Evolutionary conservation across 371 early-diverging fungal species (phyloP).

Genomic region (Mycotypha africana): DNA sequence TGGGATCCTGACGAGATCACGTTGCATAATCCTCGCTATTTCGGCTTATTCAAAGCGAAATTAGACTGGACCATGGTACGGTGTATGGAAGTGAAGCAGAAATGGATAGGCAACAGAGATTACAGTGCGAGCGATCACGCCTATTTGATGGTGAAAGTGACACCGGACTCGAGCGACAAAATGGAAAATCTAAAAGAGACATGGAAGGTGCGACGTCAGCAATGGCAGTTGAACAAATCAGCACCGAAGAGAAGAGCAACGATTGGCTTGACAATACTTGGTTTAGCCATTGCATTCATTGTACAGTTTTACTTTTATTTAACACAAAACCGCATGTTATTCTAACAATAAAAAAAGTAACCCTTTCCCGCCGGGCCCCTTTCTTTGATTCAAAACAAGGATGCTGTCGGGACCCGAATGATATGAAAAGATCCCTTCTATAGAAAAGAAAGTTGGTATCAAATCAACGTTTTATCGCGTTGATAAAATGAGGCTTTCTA

Average conservation of each 20-base stretch:
- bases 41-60: conserved; percentile 66
- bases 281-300: conserved; percentile 2
- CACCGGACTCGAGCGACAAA: conserved; percentile 20
- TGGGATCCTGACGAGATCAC: conserved; percentile 62
- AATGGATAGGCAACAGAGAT: conserved; percentile 59
- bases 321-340: no score
- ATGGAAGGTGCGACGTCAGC: conserved; percentile 17
- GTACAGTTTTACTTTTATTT: neutral
- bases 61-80: conserved; percentile 73
- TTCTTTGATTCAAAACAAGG: no score
- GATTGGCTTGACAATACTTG: conserved; percentile 10
- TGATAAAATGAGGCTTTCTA: no score
- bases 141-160: conserved; percentile 61
- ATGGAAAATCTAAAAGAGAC: conserved; percentile 4
- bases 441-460: no score
- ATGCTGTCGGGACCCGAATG: no score
- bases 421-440: no score
- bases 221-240: conserved; percentile 21
- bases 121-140: conserved; percentile 72
- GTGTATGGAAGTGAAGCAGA: conserved; percentile 46
- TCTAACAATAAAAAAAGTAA: no score
- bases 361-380: no score
- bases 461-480: no score
- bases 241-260: conserved; percentile 20
- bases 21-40: conserved; percentile 55